Base-by-base conservation (phyloP, 192 early-diverging fungal genomes). In the Coemansia sp. region DNA sequence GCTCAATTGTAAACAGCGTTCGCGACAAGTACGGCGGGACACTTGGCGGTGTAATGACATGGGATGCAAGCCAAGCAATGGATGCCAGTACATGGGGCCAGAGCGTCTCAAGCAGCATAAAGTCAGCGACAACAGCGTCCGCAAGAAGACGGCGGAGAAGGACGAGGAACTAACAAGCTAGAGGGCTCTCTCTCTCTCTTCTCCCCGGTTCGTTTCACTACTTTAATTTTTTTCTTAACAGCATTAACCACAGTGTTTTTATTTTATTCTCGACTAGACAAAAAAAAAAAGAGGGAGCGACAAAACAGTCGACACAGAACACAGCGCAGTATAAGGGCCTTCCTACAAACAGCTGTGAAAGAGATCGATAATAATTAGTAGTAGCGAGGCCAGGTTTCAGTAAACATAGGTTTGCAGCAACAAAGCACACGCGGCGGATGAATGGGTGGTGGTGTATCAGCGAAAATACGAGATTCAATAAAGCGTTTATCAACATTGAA, bases 31-130 rank as follows among this genome's bases (percentile, higher is more conserved):
- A 83, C 53, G 17, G 15, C n/a, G 62, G 62, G 17, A 69, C 69
- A n/a, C 85, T 88, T 62, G 88, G 86, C 32, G 88, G 88, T n/a
- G 88, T 88, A 9, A 90, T 90, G 88, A 84, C 86, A 52, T 90
- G 88, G 87, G 75, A 82, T 40, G 72, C 80, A 19, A 74, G 71
- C 57, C 74, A 76, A 62, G 75, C 76, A 41, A 61, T 79, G 29
- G 64, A 61, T 15, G 33, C 42, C 61, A 68, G 76, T 49, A 43
- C 52, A 1, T 79, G 76, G 76, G 76, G 71, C 10, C 33, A 61
- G 20, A 57, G 48, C 42, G 68, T 79, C 22, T 79, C 76, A 13
- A 58, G 71, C 7, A 63, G 60, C 11, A 68, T 79, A 46, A 79
- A 79, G 67, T 64, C 65, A 0, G 66, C 57, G 9, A 33, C 36